phyloP scores from a whole-genome alignment of 2,329 filamentous ascomycete genomes.

The Fragosphaeria purpurea region DNA sequence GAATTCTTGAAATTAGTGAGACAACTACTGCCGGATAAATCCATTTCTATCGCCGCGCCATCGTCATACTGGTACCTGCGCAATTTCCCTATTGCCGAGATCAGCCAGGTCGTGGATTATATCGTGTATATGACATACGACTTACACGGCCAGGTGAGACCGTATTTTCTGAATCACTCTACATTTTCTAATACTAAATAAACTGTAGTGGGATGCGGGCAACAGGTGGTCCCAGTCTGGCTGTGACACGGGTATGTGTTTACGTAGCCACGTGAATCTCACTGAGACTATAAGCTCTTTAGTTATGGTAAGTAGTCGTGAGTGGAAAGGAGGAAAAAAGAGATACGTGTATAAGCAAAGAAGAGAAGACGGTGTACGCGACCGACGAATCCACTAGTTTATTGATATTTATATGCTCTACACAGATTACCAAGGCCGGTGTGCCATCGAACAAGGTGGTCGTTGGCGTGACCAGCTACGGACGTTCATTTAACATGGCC shows the following conservation, averaged over 20 bases:
- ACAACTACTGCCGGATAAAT: conserved; percentile 8
- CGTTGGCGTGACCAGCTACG: conserved; percentile 23
- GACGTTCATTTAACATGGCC: conserved; percentile 22
- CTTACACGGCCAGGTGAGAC: conserved; percentile 21
- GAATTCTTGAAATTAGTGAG: no score
- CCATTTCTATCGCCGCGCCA: conserved; percentile 9
- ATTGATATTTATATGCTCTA: no score
- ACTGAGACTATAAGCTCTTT: conserved; percentile 23
- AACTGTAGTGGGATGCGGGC: conserved; percentile 21
- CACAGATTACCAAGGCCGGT: conserved; percentile 22
- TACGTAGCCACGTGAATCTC: conserved; percentile 24
- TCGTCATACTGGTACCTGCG: conserved; percentile 22
- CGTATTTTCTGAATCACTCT: no score
- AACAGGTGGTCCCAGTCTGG: conserved; percentile 7
- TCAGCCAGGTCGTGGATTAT: conserved; percentile 19
- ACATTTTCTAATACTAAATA: no score
- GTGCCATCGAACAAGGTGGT: conserved; percentile 19
- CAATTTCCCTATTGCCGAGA: conserved; percentile 18
- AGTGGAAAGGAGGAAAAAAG: no score
- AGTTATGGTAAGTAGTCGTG: conserved; percentile 15
- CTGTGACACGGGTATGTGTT: conserved; percentile 19
- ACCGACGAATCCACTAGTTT: no score
- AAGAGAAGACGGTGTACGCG: no score
- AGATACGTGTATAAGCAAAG: no score
- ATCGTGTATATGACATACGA: conserved; percentile 24